These are phyloP conservation scores for Cercospora janseana DNA, from an alignment of 2,329 filamentous ascomycete genomes.

Conservation along the genomic window DNA sequence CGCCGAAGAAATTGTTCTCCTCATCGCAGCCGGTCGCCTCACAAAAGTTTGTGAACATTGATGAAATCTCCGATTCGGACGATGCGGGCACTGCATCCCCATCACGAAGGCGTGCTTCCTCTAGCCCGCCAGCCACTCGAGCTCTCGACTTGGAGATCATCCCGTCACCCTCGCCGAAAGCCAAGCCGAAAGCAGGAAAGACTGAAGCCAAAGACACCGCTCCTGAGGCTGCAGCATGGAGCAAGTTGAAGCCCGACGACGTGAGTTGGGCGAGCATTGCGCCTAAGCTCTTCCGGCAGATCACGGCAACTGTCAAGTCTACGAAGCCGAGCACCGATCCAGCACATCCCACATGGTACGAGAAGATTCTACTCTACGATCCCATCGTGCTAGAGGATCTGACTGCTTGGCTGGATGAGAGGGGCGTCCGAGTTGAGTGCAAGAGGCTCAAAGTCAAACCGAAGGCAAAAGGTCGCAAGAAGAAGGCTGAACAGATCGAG, in stretches of 20 bases:
- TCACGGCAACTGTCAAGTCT: conserved; percentile 50
- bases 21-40: conserved; percentile 24
- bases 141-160: conserved; percentile 26
- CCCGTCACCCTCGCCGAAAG: conserved; percentile 18
- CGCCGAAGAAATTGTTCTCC: conserved; percentile 8
- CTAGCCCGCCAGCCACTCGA: conserved; percentile 25
- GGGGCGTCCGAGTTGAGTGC: conserved; percentile 30
- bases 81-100: conserved; percentile 34
- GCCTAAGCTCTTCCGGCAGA: conserved; percentile 45
- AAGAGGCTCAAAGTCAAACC: conserved; percentile 17
- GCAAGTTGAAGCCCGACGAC: conserved; percentile 29
- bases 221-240: background rate
- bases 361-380: conserved; percentile 92
- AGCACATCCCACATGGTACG: conserved; percentile 67
- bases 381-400: conserved; percentile 86
- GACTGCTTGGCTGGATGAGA: conserved; percentile 70
- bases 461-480: conserved; percentile 21
- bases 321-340: conserved; percentile 44
- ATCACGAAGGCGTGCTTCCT: conserved; percentile 31
- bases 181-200: background rate
- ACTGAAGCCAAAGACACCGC: conserved; percentile 2
- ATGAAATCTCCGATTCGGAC: conserved; percentile 39
- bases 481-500: conserved; percentile 44
- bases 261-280: conserved; percentile 37
- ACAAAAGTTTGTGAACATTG: conserved; percentile 30